These are phyloP conservation scores for Nitzschia sp. DNA, from an alignment of 108 stramenopile species.

Conservation along the genomic window DNA sequence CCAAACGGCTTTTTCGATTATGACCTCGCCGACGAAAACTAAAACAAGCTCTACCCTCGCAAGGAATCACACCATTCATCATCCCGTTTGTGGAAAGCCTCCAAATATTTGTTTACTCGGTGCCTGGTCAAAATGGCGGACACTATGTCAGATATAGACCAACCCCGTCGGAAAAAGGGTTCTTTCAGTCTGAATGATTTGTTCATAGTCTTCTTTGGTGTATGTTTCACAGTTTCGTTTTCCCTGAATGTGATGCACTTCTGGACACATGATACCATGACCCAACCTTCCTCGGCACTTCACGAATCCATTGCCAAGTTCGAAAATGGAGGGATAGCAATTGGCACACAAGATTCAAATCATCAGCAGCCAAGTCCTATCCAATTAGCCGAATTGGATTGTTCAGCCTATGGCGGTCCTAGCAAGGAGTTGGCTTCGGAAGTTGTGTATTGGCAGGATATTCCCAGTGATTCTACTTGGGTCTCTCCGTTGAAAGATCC, in stretches of 20 bases:
- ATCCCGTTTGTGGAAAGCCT: no score
- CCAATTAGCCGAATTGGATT: conserved; percentile 60
- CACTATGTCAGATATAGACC: no score
- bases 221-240: conserved; percentile 20
- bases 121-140: no score
- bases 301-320: conserved; percentile 12
- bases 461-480: conserved; percentile 60
- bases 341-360: background rate
- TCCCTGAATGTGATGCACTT: conserved; percentile 32
- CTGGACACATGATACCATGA: background rate
- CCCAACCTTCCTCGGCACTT: conserved; percentile 7
- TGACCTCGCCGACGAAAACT: no score
- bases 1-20: no score
- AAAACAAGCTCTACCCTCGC: no score
- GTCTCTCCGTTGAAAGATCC: conserved; percentile 59
- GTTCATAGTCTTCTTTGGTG: conserved; percentile 34
- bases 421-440: conserved; percentile 51
- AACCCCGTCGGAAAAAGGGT: no score
- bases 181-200: conserved; percentile 23
- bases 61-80: no score
- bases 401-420: conserved; percentile 75
- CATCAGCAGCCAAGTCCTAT: background rate
- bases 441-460: conserved; percentile 90
- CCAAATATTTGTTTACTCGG: no score
- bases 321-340: background rate